Evolutionary conservation across 2,329 filamentous ascomycete genomes (phyloP), one percentile per base, ranked within the genome.

Genomic region (Paraphoma sp.): DNA sequence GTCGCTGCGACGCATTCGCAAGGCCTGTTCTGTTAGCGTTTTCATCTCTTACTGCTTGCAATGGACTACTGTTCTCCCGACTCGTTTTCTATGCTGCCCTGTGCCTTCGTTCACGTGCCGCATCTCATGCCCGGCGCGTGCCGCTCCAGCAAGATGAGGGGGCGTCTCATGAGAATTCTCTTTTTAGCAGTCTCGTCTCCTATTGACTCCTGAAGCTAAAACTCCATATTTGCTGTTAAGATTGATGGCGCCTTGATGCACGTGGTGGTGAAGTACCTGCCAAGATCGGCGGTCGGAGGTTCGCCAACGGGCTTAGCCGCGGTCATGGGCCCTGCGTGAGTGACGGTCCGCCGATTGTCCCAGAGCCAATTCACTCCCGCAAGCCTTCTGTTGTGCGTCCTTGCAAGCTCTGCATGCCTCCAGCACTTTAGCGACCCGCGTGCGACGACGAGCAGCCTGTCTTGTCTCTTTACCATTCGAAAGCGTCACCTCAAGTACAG

Each of bases 321-420:
- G 29, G 45, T 53, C 30, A 29, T 42, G 38, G 10, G 11, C 23
- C 51, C n/a, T 56, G 60, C 49, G 44, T 58, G 57, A 54, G 54
- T 60, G 33, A 36, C 14, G 33, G 33, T 46, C 44, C 14, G 28
- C 16, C 48, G 48, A 50, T 31, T 31, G 48, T 36, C 29, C 23
- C 9, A 14, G 23, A 16, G 33, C 30, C 41, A 44, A 36, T 51
- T 33, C 30, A 28, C 48, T 38, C n/a, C 31, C 16, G 17, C 30
- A 45, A 36, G 45, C 48, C 28, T 41, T 44, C 28, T 6, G 11
- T n/a, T 46, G 12, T 29, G 18, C 31, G 29, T 36, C 33, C 33
- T 36, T 36, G 10, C 33, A 36, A 36, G 10, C 14, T 14, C 33
- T 36, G 10, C 14, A 36, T 14, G 33, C 7, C 14, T 36, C 33